These are phyloP conservation scores for Penicillium coprophilum DNA, from an alignment of 495 filamentous ascomycete species.

Conservation along the genomic window DNA sequence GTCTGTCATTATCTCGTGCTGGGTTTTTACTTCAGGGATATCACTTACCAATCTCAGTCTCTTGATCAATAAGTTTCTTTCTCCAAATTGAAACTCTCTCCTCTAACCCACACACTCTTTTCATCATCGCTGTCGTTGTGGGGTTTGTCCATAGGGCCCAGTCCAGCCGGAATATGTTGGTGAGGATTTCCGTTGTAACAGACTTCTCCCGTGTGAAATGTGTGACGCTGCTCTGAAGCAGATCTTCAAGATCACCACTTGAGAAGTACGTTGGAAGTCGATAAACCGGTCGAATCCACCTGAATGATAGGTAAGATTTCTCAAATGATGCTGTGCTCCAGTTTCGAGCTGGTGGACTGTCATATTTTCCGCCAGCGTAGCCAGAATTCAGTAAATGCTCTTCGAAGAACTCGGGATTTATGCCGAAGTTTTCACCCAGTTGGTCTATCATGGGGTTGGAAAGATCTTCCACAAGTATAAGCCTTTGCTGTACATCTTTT, in stretches of 20 bases:
- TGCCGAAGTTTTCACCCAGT: constrained; percentile 12
- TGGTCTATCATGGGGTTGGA: constrained; percentile 10
- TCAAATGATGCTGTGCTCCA: constrained; percentile 12
- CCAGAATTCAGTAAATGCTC: constrained; percentile 19
- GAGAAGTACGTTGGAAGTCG: constrained; percentile 17
- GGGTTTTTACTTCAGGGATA: not conserved
- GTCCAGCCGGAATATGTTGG: constrained; percentile 17
- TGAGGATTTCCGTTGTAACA: constrained; percentile 3
- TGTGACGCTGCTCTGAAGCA: constrained; percentile 1
- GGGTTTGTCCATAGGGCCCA: constrained; percentile 15
- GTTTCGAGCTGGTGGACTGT: constrained; percentile 6
- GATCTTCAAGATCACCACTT: constrained; percentile 2
- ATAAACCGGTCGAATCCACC: constrained; percentile 18
- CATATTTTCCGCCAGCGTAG: constrained; percentile 8
- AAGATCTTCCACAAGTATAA: constrained; percentile 18
- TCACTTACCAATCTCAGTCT: constrained; percentile 13
- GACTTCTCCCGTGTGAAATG: constrained; percentile 2
- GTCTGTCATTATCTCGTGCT: not conserved
- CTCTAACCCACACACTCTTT: constrained; percentile 14
- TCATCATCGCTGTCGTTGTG: not conserved
- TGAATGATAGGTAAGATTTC: constrained; percentile 14
- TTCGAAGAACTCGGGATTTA: constrained; percentile 22
- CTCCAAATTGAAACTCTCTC: constrained; percentile 19
- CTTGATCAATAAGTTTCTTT: not conserved
- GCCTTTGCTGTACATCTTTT: constrained; percentile 1